phyloP scores from a whole-genome alignment of 495 filamentous ascomycete genomes.

The Recurvomyces mirabilis region DNA sequence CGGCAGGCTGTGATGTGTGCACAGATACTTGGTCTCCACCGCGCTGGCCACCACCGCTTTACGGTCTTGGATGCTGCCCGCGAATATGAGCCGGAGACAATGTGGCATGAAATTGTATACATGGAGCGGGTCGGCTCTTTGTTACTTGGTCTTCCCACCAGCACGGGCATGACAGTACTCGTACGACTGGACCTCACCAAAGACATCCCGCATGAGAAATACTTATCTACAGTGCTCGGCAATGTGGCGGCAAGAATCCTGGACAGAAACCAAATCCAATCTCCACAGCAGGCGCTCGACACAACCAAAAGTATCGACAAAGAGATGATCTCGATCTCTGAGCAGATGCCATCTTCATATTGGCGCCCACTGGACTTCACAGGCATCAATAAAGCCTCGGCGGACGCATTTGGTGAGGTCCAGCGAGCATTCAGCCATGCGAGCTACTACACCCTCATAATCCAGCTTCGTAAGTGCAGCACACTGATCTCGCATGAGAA shows the following conservation, averaged over 20 bases:
- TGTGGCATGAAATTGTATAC: not conserved
- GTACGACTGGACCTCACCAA: not conserved
- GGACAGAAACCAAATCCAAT: not conserved
- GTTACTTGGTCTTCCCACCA: not conserved
- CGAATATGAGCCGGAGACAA: not conserved
- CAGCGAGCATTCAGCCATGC: no score
- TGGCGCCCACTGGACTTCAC: not conserved
- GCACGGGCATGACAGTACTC: not conserved
- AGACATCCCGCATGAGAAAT: not conserved
- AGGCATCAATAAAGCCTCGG: not conserved
- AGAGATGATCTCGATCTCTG: constrained; percentile 18
- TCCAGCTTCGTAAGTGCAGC: no score
- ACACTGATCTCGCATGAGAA: no score
- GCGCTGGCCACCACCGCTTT: not conserved
- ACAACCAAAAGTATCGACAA: not conserved
- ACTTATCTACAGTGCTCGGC: not conserved
- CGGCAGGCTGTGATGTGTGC: constrained; percentile 8
- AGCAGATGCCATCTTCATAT: not conserved
- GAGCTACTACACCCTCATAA: no score
- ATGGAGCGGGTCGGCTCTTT: not conserved
- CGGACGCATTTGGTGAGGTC: not conserved
- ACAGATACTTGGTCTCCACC: not conserved
- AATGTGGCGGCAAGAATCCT: not conserved
- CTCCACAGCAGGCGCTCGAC: not conserved
- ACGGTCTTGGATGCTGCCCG: not conserved